These are phyloP conservation scores for Trifolium fragiferum DNA, from an alignment of 306 rosid genomes.

Conservation along the genomic window DNA sequence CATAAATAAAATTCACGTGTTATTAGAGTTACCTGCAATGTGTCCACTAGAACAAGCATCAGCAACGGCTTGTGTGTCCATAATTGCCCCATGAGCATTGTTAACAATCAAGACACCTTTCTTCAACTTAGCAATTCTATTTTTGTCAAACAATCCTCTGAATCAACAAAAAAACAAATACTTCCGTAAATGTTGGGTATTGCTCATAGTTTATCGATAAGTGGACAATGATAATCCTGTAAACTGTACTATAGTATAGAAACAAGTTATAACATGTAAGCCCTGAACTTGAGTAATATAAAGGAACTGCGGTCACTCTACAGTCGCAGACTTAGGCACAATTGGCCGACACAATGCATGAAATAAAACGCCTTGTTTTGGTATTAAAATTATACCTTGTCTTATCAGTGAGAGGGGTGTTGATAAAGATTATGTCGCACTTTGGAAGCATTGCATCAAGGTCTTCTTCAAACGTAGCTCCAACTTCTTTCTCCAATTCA, in stretches of 20 bases:
- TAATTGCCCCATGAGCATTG: conserved; percentile 95
- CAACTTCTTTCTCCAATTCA: conserved; percentile 77
- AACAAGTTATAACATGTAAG: no score
- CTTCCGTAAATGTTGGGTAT: no score
- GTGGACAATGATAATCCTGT: no score
- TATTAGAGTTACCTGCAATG: conserved; percentile 72
- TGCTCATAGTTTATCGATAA: no score
- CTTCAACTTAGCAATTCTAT: conserved; percentile 77
- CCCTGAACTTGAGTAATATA: no score
- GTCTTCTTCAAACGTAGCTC: conserved; percentile 90
- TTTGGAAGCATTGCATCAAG: conserved; percentile 96
- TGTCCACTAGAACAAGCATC: conserved; percentile 92
- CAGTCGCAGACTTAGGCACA: no score
- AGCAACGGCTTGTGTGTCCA: conserved; percentile 89
- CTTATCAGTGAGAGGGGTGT: conserved; percentile 89
- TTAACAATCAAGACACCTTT: conserved; percentile 87
- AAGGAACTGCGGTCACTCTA: no score
- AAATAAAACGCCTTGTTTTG: background rate
- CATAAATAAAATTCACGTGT: no score
- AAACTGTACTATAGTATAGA: no score
- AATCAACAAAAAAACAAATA: conserved; percentile 1
- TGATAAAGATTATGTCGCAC: conserved; percentile 86
- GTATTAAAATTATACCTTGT: conserved; percentile 61
- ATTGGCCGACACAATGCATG: no score
- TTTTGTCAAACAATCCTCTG: conserved; percentile 85